Percentiles rank a stretch among this genome's conserved stretches.
Conservation (phyloP, 352 stramenopile species). For the Globisporangium splendens region DNA sequence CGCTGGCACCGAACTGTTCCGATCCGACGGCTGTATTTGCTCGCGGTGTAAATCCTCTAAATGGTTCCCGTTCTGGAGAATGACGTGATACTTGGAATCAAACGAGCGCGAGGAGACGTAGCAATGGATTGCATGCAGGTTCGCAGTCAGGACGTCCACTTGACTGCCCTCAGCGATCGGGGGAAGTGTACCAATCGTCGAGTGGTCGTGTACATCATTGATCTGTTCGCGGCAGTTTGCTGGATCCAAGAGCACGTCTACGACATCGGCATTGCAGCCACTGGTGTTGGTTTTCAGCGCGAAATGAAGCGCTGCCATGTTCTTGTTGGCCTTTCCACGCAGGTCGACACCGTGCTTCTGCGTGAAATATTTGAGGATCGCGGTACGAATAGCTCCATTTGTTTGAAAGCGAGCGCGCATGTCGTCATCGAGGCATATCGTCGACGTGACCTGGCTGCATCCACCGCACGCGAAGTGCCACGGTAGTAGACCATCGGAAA, state of each 20-base stretch:
- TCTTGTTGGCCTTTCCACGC: conserved; percentile 19
- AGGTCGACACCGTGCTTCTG: conserved; percentile 35
- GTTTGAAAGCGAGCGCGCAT: conserved; percentile 31
- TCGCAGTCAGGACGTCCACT: conserved; percentile 21
- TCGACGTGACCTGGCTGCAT: conserved; percentile 27
- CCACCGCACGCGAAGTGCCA: conserved; percentile 68
- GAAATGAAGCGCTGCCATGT: conserved; percentile 44
- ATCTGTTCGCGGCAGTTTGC: conserved; percentile 2
- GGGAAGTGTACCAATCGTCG: conserved; percentile 37
- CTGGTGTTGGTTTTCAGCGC: conserved; percentile 45
- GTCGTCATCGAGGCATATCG: conserved; percentile 43
- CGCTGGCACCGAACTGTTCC: background rate
- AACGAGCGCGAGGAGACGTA: conserved; percentile 44
- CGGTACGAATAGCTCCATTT: conserved; percentile 37
- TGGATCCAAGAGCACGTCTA: conserved; percentile 42
- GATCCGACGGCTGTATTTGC: conserved; percentile 21
- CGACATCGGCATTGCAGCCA: conserved; percentile 40
- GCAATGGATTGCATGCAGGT: conserved; percentile 22
- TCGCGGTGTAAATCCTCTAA: conserved; percentile 34
- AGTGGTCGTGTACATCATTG: conserved; percentile 62
- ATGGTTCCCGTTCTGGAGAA: conserved; percentile 43
- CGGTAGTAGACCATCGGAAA: conserved; percentile 35
- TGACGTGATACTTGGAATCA: conserved; percentile 51
- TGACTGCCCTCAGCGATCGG: conserved; percentile 28
- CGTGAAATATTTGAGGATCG: conserved; percentile 37